Evolutionary conservation across 768 basidiomycete species (phyloP).

Genomic region (Termitomyces sp.): DNA sequence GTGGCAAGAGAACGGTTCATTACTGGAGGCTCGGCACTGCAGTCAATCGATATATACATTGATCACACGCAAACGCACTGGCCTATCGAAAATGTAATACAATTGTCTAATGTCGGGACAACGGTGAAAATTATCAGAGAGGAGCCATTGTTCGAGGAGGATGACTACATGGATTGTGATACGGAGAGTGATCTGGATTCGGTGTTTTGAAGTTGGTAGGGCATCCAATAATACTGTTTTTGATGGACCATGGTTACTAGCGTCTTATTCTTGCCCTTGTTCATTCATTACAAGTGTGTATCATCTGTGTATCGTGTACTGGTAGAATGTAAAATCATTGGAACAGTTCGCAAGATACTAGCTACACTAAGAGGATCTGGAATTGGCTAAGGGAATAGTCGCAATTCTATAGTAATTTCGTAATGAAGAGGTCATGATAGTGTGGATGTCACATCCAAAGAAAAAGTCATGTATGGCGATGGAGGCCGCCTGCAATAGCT

Average conservation of each 20-base stretch:
- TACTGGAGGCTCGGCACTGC: constrained; percentile 17
- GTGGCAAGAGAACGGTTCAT: constrained; percentile 20
- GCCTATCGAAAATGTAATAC: constrained; percentile 8
- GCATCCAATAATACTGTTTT: constrained; percentile 8
- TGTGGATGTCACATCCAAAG: not conserved
- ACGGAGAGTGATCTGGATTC: constrained; percentile 10
- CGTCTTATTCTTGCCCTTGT: not conserved
- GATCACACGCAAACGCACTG: constrained; percentile 10
- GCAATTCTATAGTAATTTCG: not conserved
- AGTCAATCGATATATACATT: constrained; percentile 28
- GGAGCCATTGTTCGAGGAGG: constrained; percentile 8
- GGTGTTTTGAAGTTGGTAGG: constrained; percentile 16
- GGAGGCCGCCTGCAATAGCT: not conserved
- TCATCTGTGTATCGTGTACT: not conserved
- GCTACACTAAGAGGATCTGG: not conserved
- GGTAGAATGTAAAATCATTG: not conserved
- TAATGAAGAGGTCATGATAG: not conserved
- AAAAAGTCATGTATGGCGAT: not conserved
- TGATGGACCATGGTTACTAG: constrained; percentile 7
- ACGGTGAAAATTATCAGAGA: constrained; percentile 19
- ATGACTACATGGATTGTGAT: constrained; percentile 12
- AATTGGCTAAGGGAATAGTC: not conserved
- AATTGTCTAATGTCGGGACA: constrained; percentile 7
- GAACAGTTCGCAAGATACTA: too few relatives aligned
- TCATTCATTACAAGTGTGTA: not conserved